Evolutionary conservation across 1,284 basidiomycete species (phyloP).

Genomic region (Pascua guehoae): DNA sequence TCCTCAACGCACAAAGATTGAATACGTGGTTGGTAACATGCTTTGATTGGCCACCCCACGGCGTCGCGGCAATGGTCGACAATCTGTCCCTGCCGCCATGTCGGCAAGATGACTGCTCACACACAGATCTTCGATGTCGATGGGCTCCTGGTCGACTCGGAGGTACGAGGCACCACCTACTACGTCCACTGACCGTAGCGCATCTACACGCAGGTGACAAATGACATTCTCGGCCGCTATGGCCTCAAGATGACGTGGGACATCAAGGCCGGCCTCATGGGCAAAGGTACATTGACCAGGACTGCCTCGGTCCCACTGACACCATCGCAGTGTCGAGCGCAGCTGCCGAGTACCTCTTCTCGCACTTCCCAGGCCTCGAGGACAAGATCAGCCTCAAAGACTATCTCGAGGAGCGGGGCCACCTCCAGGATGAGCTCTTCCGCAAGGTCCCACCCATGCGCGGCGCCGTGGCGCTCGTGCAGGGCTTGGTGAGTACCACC

Average conservation of each 20-base stretch:
- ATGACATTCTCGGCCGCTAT: slow-evolving; percentile 44
- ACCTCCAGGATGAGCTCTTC: slow-evolving; percentile 42
- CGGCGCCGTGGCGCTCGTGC: slow-evolving; percentile 44
- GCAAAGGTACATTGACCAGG: slow-evolving; percentile 35
- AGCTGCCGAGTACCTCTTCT: slow-evolving; percentile 42
- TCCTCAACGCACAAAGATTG: no score
- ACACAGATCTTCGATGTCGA: no score
- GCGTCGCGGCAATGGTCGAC: no score
- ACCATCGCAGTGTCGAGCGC: slow-evolving; percentile 26
- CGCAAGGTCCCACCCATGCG: slow-evolving; percentile 44
- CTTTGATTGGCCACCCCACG: no score
- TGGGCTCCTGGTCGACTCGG: no score
- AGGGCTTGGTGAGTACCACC: slow-evolving; percentile 34
- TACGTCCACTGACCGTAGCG: slow-evolving; percentile 21
- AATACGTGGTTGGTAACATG: no score
- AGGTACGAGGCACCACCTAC: no score
- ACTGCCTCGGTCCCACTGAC: background rate
- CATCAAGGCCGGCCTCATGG: slow-evolving; percentile 50
- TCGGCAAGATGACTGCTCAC: no score
- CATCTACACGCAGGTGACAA: slow-evolving; percentile 47
- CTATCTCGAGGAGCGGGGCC: slow-evolving; percentile 41
- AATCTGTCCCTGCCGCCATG: no score
- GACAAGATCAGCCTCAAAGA: slow-evolving; percentile 43
- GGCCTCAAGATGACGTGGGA: slow-evolving; percentile 47
- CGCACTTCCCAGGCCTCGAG: slow-evolving; percentile 40